phyloP scores from a whole-genome alignment of 768 basidiomycete species.

The Tricholoma saponaceum region DNA sequence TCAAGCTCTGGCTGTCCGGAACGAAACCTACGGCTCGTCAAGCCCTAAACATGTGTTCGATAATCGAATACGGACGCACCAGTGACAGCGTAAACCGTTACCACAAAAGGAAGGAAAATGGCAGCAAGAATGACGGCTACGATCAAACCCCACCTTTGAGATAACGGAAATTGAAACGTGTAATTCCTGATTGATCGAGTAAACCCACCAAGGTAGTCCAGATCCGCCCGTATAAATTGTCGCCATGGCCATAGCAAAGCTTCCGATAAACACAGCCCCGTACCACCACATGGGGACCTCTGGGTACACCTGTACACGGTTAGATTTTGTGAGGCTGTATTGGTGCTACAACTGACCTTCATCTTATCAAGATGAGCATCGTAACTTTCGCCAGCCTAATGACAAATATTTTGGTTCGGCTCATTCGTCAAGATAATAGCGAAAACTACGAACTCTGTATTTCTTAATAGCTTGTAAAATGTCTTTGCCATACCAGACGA shows the following conservation, averaged over 20 bases:
- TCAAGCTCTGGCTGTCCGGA: slow-evolving; percentile 31
- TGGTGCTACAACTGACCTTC: not conserved
- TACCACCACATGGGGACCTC: slow-evolving; percentile 4
- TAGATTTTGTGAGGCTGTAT: not conserved
- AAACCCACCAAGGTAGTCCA: not conserved
- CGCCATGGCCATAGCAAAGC: slow-evolving; percentile 1
- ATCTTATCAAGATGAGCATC: not conserved
- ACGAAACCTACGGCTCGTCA: slow-evolving; percentile 24
- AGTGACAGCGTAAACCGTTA: slow-evolving; percentile 50
- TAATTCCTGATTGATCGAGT: not conserved
- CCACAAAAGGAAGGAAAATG: slow-evolving; percentile 48
- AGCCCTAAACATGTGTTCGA: not conserved
- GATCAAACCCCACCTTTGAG: slow-evolving; percentile 43
- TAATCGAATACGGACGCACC: slow-evolving; percentile 17
- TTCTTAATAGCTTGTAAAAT: slow-evolving; percentile 37
- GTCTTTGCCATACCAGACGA: slow-evolving; percentile 52
- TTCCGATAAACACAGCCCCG: not conserved
- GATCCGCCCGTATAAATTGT: not conserved
- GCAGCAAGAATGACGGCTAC: slow-evolving; percentile 49
- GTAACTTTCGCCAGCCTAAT: not conserved
- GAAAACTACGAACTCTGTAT: slow-evolving; percentile 28
- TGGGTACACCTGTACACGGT: not conserved
- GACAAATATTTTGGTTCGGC: not conserved
- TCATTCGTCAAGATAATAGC: not conserved
- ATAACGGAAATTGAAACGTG: not conserved